A percentile compares a stretch with the other conserved stretches of the same genome.
phyloP scores from a whole-genome alignment of 2,329 filamentous ascomycete genomes.

The Cercospora sojina region DNA sequence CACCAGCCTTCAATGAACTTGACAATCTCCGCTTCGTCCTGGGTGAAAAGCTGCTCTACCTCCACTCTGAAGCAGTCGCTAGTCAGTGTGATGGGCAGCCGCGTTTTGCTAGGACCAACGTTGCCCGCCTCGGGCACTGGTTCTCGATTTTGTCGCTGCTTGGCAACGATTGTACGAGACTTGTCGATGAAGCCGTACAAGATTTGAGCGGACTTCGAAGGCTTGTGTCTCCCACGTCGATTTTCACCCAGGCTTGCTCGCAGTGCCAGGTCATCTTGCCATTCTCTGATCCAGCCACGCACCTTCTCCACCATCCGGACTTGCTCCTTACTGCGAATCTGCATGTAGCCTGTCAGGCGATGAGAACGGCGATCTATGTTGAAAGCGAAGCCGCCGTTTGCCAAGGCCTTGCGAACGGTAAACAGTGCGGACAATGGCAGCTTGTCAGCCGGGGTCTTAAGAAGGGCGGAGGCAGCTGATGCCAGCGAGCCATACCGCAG shows the following conservation, averaged over 20 bases:
- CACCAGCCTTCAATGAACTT: conserved; percentile 70
- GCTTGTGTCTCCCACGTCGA: conserved; percentile 19
- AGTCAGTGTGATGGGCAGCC: conserved; percentile 26
- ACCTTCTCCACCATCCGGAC: conserved; percentile 54
- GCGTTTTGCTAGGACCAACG: conserved; percentile 43
- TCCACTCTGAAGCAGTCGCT: conserved; percentile 30
- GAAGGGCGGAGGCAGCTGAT: conserved; percentile 48
- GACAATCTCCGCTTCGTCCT: conserved; percentile 58
- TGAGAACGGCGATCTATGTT: conserved; percentile 52
- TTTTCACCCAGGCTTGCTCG: conserved; percentile 22
- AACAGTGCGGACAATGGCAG: conserved; percentile 53
- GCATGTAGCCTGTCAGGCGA: conserved; percentile 59
- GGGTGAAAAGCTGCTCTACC: conserved; percentile 45
- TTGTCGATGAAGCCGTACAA: conserved; percentile 45
- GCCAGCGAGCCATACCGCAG: conserved; percentile 50
- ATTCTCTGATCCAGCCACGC: conserved; percentile 54
- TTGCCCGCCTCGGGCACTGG: conserved; percentile 34
- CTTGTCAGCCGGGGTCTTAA: conserved; percentile 35
- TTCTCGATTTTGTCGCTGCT: conserved; percentile 43
- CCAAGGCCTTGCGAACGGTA: conserved; percentile 67
- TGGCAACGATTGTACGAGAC: conserved; percentile 40
- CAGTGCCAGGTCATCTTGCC: conserved; percentile 49
- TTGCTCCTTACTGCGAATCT: conserved; percentile 59
- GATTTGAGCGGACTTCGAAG: conserved; percentile 28
- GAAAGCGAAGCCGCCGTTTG: conserved; percentile 62